These are phyloP conservation scores for Suillus subluteus DNA, from an alignment of 768 basidiomycete species.

Conservation along the genomic window DNA sequence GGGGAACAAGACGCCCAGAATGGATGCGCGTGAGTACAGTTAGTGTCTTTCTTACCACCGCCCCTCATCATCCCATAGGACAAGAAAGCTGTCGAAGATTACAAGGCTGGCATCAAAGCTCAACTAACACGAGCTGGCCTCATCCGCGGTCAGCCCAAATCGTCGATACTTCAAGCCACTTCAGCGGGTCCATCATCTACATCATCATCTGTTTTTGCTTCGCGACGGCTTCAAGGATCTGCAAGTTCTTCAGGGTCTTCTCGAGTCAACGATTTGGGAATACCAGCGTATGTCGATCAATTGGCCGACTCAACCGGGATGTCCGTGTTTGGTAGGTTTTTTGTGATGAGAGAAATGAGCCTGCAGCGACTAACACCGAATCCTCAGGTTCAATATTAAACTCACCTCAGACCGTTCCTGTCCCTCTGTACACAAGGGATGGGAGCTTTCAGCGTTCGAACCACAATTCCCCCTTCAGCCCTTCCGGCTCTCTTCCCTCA, in stretches of 20 bases:
- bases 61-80: conserved; percentile 52
- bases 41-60: conserved; percentile 11
- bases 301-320: conserved; percentile 26
- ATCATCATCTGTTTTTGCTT: conserved; percentile 38
- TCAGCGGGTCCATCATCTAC: conserved; percentile 15
- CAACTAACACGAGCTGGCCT: conserved; percentile 77
- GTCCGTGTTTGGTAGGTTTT: conserved; percentile 32
- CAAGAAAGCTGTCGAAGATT: conserved; percentile 78
- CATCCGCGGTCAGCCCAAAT: conserved; percentile 81
- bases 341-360: background rate
- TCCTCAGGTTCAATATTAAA: conserved; percentile 29
- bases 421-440: conserved; percentile 30
- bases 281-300: conserved; percentile 26
- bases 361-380: conserved; percentile 16
- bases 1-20: conserved; percentile 84
- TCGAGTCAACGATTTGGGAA: conserved; percentile 24
- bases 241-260: conserved; percentile 24
- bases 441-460: conserved; percentile 30
- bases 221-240: conserved; percentile 31
- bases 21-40: conserved; percentile 76
- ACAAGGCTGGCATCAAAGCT: conserved; percentile 84
- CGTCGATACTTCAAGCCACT: conserved; percentile 49
- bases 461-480: conserved; percentile 38
- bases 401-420: conserved; percentile 34
- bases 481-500: conserved; percentile 36